Conservation (phyloP, 495 filamentous ascomycete species). For the Penicillium mononematosum region DNA sequence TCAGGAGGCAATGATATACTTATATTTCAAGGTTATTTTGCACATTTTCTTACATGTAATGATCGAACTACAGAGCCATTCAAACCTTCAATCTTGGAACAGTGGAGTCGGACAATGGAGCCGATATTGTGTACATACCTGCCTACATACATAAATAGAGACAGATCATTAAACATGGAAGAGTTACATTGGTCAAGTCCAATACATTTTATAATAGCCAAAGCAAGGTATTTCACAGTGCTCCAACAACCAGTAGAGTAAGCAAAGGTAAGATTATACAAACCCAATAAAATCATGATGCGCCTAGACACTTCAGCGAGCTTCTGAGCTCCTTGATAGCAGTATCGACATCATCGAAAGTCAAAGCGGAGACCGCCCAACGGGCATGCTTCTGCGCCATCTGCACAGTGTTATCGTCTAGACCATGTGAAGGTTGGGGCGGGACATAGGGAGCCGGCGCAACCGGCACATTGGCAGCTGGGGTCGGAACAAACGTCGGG, state of each 20-base stretch:
- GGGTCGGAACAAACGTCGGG: constrained; percentile 21
- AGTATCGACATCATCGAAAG: constrained; percentile 93
- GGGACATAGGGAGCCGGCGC: constrained; percentile 22
- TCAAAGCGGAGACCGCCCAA: constrained; percentile 95
- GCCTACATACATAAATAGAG: neutral
- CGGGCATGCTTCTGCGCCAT: constrained; percentile 92
- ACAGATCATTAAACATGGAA: neutral
- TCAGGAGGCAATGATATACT: no score
- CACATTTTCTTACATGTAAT: no score
- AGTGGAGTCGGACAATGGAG: no score
- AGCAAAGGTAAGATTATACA: neutral
- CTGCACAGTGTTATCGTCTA: constrained; percentile 73
- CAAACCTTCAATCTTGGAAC: no score
- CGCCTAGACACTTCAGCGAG: constrained; percentile 57
- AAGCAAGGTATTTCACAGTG: constrained; percentile 12
- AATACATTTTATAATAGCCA: neutral
- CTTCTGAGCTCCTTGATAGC: constrained; percentile 80
- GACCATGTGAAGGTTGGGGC: constrained; percentile 29
- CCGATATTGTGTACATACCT: no score
- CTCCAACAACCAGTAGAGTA: neutral
- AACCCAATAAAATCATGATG: constrained; percentile 26
- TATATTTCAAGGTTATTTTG: no score
- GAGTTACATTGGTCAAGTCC: neutral
- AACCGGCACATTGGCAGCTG: constrained; percentile 16
- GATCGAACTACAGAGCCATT: no score